Evolutionary conservation across 306 rosid species (phyloP).

Genomic region (Vachellia collinsii): DNA sequence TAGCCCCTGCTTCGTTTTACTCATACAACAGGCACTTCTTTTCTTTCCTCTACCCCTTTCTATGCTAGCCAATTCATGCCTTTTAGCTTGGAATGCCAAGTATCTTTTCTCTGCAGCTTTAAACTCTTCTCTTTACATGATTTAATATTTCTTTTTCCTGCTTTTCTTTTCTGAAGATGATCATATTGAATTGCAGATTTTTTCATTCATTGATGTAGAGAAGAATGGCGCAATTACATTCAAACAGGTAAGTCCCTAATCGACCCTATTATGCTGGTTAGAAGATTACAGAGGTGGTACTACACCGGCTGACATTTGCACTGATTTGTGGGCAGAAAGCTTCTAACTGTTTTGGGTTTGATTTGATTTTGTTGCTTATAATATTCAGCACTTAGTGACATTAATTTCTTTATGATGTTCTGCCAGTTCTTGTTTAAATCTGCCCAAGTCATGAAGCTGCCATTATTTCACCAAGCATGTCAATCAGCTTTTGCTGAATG

Average conservation of each 20-base stretch:
- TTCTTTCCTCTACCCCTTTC: background rate
- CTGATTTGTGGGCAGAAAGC: conserved; percentile 16
- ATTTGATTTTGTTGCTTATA: conserved; percentile 1
- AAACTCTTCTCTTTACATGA: background rate
- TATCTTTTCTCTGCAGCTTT: conserved; percentile 18
- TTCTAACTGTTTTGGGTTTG: conserved; percentile 19
- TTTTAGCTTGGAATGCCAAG: background rate
- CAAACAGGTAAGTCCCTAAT: conserved; percentile 54
- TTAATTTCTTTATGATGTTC: conserved; percentile 20
- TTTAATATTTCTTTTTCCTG: background rate
- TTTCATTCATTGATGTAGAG: conserved; percentile 23
- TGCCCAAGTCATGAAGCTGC: conserved; percentile 63
- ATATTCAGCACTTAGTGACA: background rate
- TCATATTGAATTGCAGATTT: conserved; percentile 3
- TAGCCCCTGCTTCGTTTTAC: background rate
- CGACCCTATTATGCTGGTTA: background rate
- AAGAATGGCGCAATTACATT: conserved; percentile 49
- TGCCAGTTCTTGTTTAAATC: conserved; percentile 80
- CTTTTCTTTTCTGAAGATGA: background rate
- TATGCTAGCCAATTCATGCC: conserved; percentile 21
- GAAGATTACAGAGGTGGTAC: background rate
- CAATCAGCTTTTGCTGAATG: conserved; percentile 70
- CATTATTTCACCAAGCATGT: conserved; percentile 71
- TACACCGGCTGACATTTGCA: background rate
- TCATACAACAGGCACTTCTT: background rate